Conservation (phyloP, 345 rosid genomes). For the Nasturtium officinale region DNA sequence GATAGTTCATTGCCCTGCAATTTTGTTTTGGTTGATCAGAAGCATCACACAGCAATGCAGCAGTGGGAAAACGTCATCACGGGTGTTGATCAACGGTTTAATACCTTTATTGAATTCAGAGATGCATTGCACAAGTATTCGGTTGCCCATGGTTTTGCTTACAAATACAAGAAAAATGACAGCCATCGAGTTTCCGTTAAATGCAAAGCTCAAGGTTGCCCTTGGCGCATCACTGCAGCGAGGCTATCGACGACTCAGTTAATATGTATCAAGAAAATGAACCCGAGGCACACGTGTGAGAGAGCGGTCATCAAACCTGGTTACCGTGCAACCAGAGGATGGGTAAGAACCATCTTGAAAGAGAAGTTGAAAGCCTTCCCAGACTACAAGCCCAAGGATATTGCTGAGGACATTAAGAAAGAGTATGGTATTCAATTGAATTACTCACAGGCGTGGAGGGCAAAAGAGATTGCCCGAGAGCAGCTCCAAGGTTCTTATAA, state of each 20-base stretch:
- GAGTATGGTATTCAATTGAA: constrained; percentile 92
- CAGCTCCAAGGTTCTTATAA: constrained; percentile 93
- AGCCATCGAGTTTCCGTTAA: constrained; percentile 87
- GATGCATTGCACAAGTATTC: constrained; percentile 92
- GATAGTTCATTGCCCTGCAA: constrained; percentile 51
- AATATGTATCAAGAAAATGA: constrained; percentile 86
- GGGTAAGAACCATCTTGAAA: constrained; percentile 93
- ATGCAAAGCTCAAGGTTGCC: constrained; percentile 87
- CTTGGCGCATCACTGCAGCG: constrained; percentile 92
- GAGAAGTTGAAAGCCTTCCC: constrained; percentile 85
- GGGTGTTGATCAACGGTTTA: constrained; percentile 87
- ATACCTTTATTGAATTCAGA: constrained; percentile 76
- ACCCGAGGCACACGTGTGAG: constrained; percentile 79
- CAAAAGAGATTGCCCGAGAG: constrained; percentile 88
- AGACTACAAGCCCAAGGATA: constrained; percentile 86
- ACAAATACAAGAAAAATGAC: constrained; percentile 88
- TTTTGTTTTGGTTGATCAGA: constrained; percentile 52
- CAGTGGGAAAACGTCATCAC: constrained; percentile 91
- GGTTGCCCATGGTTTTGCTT: constrained; percentile 85
- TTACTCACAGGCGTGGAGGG: constrained; percentile 95
- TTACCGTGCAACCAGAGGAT: constrained; percentile 81
- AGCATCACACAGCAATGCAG: constrained; percentile 61
- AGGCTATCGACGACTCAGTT: constrained; percentile 82
- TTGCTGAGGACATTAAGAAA: constrained; percentile 81
- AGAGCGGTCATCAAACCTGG: constrained; percentile 80